Evolutionary conservation across 2,329 filamentous ascomycete genomes (phyloP).

Genomic region (Berkeleyomyces rouxiae): DNA sequence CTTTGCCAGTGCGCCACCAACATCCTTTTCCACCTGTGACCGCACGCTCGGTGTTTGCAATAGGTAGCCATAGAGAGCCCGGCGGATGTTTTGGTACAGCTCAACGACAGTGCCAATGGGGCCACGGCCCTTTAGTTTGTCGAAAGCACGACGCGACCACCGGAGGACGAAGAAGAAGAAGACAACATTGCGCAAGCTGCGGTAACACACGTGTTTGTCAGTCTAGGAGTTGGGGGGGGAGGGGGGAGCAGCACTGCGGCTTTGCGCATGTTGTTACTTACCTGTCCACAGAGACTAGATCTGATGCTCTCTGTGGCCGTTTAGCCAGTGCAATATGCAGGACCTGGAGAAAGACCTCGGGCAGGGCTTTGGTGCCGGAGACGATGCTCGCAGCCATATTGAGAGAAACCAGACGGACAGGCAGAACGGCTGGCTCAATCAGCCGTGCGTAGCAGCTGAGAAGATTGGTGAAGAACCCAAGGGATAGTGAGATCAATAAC

Average conservation of each 20-base stretch:
- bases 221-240: background rate
- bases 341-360: constrained; percentile 5
- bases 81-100: constrained; percentile 53
- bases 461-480: background rate
- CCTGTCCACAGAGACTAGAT: constrained; percentile 9
- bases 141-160: constrained; percentile 62
- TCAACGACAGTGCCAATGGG: constrained; percentile 62
- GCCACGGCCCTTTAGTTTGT: constrained; percentile 79
- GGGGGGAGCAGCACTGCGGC: background rate
- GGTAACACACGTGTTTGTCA: background rate
- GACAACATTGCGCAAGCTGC: constrained; percentile 66
- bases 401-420: background rate
- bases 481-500: background rate
- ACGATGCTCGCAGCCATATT: constrained; percentile 2
- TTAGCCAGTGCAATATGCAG: constrained; percentile 9
- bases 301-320: constrained; percentile 7
- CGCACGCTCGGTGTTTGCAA: constrained; percentile 75
- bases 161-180: constrained; percentile 79
- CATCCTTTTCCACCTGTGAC: constrained; percentile 67
- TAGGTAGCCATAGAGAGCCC: constrained; percentile 70
- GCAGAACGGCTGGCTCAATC: background rate
- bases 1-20: constrained; percentile 63
- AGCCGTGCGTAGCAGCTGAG: background rate
- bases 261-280: background rate
- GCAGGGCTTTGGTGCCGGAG: background rate